A percentile compares a stretch with the other conserved stretches of the same genome.
Evolutionary conservation across 805 yeast genomes (phyloP).

Genomic region (Pichia rugopelliculosa): DNA sequence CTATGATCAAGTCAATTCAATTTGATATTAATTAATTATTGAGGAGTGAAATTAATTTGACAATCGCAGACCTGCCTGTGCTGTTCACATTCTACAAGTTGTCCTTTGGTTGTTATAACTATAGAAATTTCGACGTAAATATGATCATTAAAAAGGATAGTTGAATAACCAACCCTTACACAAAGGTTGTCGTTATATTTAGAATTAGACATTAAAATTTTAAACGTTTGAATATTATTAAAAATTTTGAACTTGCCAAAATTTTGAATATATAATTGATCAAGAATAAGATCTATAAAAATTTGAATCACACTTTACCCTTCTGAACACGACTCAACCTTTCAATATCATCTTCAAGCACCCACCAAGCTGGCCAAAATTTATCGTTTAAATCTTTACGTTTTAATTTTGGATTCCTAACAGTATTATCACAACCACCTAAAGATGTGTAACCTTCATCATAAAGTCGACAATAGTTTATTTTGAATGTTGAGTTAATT

Average conservation of each 20-base stretch:
- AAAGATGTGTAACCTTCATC: slow-evolving; percentile 83
- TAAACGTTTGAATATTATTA: no score
- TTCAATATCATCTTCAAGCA: slow-evolving; percentile 56
- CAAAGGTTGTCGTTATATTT: no score
- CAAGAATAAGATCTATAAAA: background rate
- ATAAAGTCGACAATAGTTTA: slow-evolving; percentile 62
- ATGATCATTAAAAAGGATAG: no score
- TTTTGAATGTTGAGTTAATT: slow-evolving; percentile 33
- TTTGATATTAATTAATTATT: no score
- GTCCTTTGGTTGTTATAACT: no score
- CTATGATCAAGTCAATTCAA: no score
- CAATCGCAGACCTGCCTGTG: no score
- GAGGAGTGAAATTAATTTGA: no score
- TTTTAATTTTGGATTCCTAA: slow-evolving; percentile 57
- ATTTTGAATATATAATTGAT: background rate
- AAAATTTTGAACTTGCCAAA: background rate
- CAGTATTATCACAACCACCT: slow-evolving; percentile 71
- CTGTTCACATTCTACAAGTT: no score
- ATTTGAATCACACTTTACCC: slow-evolving; percentile 11
- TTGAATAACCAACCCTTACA: no score
- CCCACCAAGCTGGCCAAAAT: slow-evolving; percentile 49
- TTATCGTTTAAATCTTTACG: slow-evolving; percentile 2
- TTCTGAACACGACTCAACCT: slow-evolving; percentile 31
- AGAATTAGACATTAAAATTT: no score
- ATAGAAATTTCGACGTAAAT: no score